Evolutionary conservation across 2,329 filamentous ascomycete genomes (phyloP).

Genomic region (Ascochyta pisi): DNA sequence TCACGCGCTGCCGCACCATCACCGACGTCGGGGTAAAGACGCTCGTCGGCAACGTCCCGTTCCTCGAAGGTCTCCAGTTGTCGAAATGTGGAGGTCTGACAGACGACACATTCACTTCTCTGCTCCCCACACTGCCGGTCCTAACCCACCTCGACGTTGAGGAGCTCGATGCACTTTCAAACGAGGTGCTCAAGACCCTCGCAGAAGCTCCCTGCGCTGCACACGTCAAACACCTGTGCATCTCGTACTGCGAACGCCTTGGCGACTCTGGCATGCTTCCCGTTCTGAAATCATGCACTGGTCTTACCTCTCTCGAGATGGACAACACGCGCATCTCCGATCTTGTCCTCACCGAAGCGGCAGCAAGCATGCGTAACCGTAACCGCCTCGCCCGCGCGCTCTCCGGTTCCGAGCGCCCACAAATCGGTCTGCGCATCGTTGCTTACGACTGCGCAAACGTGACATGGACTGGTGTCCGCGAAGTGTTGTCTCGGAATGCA

Average conservation of each 20-base stretch:
- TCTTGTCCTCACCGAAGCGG: constrained; percentile 82
- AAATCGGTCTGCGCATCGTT: constrained; percentile 73
- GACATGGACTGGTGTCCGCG: constrained; percentile 89
- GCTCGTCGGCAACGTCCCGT: constrained; percentile 76
- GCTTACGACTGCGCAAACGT: constrained; percentile 92
- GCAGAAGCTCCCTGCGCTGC: constrained; percentile 77
- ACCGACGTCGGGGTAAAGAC: constrained; percentile 75
- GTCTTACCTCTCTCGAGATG: constrained; percentile 76
- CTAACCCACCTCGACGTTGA: constrained; percentile 91
- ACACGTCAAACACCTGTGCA: constrained; percentile 77
- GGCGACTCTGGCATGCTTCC: constrained; percentile 85
- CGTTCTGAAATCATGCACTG: constrained; percentile 76
- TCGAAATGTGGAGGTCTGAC: constrained; percentile 78
- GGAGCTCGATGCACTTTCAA: constrained; percentile 79
- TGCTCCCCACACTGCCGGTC: constrained; percentile 76
- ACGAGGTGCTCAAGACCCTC: constrained; percentile 75
- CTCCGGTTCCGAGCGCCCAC: constrained; percentile 40
- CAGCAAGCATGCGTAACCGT: constrained; percentile 75
- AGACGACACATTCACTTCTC: constrained; percentile 72
- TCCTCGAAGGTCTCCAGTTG: constrained; percentile 82
- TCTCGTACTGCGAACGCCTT: constrained; percentile 88
- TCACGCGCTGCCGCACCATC: constrained; percentile 78
- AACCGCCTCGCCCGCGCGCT: constrained; percentile 54
- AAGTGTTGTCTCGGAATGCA: constrained; percentile 84
- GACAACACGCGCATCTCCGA: constrained; percentile 95